A percentile compares a stretch with the other conserved stretches of the same genome.
Conservation (phyloP, 176 grass and related monocot genomes). For the Tillandsia fasciculata region DNA sequence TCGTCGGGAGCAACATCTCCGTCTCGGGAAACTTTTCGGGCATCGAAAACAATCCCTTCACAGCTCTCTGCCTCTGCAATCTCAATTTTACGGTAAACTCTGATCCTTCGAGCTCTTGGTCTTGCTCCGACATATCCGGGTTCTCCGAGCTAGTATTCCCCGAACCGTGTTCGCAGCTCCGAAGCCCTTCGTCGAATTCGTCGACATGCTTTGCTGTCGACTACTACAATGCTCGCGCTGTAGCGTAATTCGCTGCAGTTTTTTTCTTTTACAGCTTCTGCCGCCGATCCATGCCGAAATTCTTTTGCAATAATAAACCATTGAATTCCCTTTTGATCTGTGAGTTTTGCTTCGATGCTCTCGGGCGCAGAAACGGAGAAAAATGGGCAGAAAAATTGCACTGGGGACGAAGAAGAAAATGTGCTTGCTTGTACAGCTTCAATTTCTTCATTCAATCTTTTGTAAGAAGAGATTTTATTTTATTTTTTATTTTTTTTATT, state of each 20-base stretch:
- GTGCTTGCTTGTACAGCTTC: constrained; percentile 86
- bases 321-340: constrained; percentile 2
- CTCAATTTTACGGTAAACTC: constrained; percentile 38
- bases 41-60: constrained; percentile 56
- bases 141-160: constrained; percentile 59
- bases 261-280: constrained; percentile 21
- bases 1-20: constrained; percentile 53
- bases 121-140: constrained; percentile 67
- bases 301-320: constrained; percentile 51
- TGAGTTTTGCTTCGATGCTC: neutral
- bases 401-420: constrained; percentile 38
- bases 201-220: constrained; percentile 49
- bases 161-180: constrained; percentile 52
- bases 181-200: constrained; percentile 35
- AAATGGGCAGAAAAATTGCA: constrained; percentile 27
- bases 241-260: constrained; percentile 32
- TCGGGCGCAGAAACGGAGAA: neutral
- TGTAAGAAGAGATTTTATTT: constrained; percentile 57
- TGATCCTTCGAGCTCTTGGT: constrained; percentile 32
- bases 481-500: no score
- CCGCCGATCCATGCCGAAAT: constrained; percentile 19
- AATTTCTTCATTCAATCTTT: constrained; percentile 88
- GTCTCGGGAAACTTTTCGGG: constrained; percentile 60
- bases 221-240: constrained; percentile 39
- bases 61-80: constrained; percentile 61